Evolutionary conservation across 495 filamentous ascomycete genomes (phyloP).

Genomic region (Aspergillus indologenus): DNA sequence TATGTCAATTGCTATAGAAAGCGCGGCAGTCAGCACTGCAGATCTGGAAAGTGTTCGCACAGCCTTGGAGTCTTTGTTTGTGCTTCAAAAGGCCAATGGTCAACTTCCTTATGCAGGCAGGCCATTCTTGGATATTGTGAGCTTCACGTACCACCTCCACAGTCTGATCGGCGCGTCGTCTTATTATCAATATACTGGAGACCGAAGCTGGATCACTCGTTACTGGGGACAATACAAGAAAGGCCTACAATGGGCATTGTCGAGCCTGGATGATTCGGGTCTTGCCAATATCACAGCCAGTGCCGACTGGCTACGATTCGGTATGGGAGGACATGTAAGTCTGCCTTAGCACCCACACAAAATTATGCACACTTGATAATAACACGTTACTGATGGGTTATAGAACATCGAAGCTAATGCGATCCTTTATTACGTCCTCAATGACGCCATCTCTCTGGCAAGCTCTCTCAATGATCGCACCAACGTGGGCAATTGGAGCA

Average conservation of each 20-base stretch:
- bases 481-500: slow-evolving; percentile 18
- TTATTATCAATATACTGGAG: slow-evolving; percentile 51
- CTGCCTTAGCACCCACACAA: neutral
- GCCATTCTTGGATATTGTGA: slow-evolving; percentile 39
- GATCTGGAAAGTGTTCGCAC: slow-evolving; percentile 54
- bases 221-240: slow-evolving; percentile 46
- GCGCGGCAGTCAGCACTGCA: slow-evolving; percentile 51
- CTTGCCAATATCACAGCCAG: slow-evolving; percentile 48
- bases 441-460: slow-evolving; percentile 27
- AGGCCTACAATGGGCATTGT: slow-evolving; percentile 46
- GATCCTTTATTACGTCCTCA: slow-evolving; percentile 35
- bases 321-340: slow-evolving; percentile 36
- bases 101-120: slow-evolving; percentile 51
- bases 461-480: slow-evolving; percentile 21
- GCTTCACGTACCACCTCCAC: slow-evolving; percentile 59
- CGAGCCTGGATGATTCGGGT: slow-evolving; percentile 44
- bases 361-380: neutral
- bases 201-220: slow-evolving; percentile 39
- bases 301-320: slow-evolving; percentile 47
- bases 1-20: slow-evolving; percentile 51
- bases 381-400: neutral
- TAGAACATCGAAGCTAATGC: slow-evolving; percentile 36
- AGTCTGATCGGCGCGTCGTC: slow-evolving; percentile 53
- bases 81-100: slow-evolving; percentile 41
- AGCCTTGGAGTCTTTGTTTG: slow-evolving; percentile 51